phyloP scores from a whole-genome alignment of 768 basidiomycete genomes.

The Fomitopsis serialis region DNA sequence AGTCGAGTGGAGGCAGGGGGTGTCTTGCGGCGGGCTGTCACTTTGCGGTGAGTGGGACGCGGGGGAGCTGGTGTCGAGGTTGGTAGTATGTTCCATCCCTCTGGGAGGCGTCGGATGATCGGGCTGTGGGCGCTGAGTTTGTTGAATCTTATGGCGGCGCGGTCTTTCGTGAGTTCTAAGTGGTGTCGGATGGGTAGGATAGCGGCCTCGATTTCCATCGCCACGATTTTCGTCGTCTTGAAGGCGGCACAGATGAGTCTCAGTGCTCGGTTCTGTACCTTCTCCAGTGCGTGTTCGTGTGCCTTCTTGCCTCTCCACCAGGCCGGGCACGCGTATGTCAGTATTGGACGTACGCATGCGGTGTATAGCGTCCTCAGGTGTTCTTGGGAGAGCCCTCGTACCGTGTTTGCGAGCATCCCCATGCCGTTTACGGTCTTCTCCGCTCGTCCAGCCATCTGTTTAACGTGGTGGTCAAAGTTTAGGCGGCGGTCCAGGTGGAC shows the following conservation, averaged over 20 bases:
- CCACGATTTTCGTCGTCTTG: slow-evolving; percentile 24
- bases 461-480: slow-evolving; percentile 26
- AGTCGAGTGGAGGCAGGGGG: neutral
- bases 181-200: slow-evolving; percentile 24
- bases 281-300: slow-evolving; percentile 19
- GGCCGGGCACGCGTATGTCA: slow-evolving; percentile 28
- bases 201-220: slow-evolving; percentile 28
- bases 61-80: neutral
- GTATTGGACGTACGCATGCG: slow-evolving; percentile 25
- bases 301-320: slow-evolving; percentile 27
- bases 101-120: neutral
- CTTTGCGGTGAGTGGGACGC: neutral
- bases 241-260: slow-evolving; percentile 29
- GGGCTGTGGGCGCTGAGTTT: neutral
- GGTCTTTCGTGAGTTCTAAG: neutral
- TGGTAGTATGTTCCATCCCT: neutral
- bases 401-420: slow-evolving; percentile 28
- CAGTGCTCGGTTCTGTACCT: slow-evolving; percentile 26
- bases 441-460: slow-evolving; percentile 19
- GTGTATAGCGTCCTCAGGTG: slow-evolving; percentile 25
- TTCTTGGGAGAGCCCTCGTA: slow-evolving; percentile 26
- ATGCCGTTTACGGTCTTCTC: slow-evolving; percentile 20
- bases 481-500: slow-evolving; percentile 29
- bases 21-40: neutral
- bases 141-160: neutral